Percentiles rank a stretch among this genome's conserved stretches.
phyloP scores from a whole-genome alignment of 495 filamentous ascomycete genomes.

The Penicillium verhagenii region DNA sequence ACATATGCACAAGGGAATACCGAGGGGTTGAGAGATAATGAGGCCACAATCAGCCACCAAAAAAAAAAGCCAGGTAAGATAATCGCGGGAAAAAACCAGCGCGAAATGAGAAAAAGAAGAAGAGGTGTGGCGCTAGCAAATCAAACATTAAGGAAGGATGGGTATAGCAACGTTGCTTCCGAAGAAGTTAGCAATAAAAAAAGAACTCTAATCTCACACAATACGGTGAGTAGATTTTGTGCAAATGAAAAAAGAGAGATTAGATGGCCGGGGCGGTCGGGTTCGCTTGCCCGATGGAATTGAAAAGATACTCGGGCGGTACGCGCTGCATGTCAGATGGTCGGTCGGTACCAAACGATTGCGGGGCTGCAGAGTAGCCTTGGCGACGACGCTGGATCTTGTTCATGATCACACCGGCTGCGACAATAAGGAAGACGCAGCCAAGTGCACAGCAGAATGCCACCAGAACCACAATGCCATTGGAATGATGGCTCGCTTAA shows the following conservation, averaged over 20 bases:
- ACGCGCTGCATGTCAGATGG: constrained; percentile 73
- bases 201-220: constrained; percentile 31
- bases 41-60: constrained; percentile 2
- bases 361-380: constrained; percentile 82
- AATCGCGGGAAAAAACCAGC: constrained; percentile 17
- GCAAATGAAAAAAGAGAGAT: constrained; percentile 22
- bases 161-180: constrained; percentile 34
- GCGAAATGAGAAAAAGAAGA: constrained; percentile 18
- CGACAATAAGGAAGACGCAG: constrained; percentile 84
- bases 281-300: constrained; percentile 44
- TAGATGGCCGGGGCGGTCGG: constrained; percentile 39
- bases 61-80: background rate
- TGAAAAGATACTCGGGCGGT: constrained; percentile 79
- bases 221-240: constrained; percentile 4
- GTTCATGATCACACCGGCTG: constrained; percentile 78
- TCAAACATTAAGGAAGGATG: constrained; percentile 38
- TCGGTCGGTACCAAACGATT: constrained; percentile 65
- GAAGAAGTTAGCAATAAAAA: constrained; percentile 16
- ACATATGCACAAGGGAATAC: constrained; percentile 19
- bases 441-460: constrained; percentile 86
- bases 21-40: background rate
- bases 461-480: constrained; percentile 88
- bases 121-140: constrained; percentile 19
- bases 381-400: constrained; percentile 79
- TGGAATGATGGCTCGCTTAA: constrained; percentile 60